Conservation (phyloP, 1,139 yeast genomes). For the Blastobotrys ciferrii region DNA sequence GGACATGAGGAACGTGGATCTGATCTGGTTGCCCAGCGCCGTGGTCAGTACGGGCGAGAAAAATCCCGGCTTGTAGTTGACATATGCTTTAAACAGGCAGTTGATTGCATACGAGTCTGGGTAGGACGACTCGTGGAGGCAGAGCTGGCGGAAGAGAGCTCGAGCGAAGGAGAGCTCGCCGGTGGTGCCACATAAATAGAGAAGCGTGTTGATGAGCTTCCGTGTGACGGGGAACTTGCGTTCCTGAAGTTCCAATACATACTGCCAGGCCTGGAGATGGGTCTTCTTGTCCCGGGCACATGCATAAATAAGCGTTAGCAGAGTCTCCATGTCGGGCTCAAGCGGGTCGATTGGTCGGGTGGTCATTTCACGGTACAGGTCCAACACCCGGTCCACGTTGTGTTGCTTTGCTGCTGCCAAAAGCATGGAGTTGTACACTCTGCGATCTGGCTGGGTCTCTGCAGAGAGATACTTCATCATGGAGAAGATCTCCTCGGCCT, state of each 20-base stretch:
- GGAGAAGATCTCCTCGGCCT: slow-evolving; percentile 72
- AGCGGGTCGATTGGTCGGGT: slow-evolving; percentile 38
- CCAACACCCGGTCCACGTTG: slow-evolving; percentile 70
- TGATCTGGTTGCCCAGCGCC: slow-evolving; percentile 31
- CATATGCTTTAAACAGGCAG: slow-evolving; percentile 37
- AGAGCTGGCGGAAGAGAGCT: slow-evolving; percentile 61
- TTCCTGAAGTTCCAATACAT: slow-evolving; percentile 63
- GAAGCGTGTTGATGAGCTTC: slow-evolving; percentile 62
- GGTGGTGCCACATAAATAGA: slow-evolving; percentile 70
- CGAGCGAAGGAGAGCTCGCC: slow-evolving; percentile 77
- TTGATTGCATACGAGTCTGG: slow-evolving; percentile 34
- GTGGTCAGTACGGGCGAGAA: slow-evolving; percentile 38
- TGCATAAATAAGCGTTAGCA: slow-evolving; percentile 68
- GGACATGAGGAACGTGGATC: slow-evolving; percentile 29
- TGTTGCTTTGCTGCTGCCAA: slow-evolving; percentile 60
- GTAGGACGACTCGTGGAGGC: slow-evolving; percentile 39
- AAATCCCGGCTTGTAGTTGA: slow-evolving; percentile 33
- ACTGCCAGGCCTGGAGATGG: slow-evolving; percentile 69
- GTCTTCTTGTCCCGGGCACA: slow-evolving; percentile 57
- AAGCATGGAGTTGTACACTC: slow-evolving; percentile 69
- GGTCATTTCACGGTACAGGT: slow-evolving; percentile 70
- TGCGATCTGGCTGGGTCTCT: slow-evolving; percentile 61
- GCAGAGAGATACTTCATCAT: slow-evolving; percentile 78
- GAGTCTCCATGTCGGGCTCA: slow-evolving; percentile 49
- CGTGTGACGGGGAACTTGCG: slow-evolving; percentile 45